Conservation (phyloP, 805 yeast genomes). For the Starmerella bacillaris region DNA sequence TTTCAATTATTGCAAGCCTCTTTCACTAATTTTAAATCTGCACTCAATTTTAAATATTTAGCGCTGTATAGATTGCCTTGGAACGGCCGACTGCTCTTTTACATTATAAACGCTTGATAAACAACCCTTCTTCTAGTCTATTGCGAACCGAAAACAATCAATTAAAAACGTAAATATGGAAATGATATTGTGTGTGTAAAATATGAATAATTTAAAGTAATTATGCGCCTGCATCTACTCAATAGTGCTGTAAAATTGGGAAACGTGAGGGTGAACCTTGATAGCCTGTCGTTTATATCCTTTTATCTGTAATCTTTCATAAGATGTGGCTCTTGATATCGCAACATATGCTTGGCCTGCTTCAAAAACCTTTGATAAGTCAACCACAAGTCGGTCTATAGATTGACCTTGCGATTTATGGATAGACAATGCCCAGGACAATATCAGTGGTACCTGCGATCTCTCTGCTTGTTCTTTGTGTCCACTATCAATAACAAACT, state of each 20-base stretch:
- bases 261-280: slow-evolving; percentile 53
- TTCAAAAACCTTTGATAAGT: slow-evolving; percentile 60
- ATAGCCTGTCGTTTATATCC: slow-evolving; percentile 52
- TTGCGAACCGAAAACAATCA: too few species aligned
- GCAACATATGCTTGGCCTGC: slow-evolving; percentile 96
- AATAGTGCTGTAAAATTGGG: slow-evolving; percentile 37
- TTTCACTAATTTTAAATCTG: too few species aligned
- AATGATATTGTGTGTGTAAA: too few species aligned
- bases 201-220: too few species aligned
- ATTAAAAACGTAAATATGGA: too few species aligned
- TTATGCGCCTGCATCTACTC: too few species aligned
- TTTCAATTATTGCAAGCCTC: too few species aligned
- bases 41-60: too few species aligned
- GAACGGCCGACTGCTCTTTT: too few species aligned
- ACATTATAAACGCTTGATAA: too few species aligned
- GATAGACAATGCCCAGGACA: slow-evolving; percentile 90
- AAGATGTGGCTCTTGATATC: slow-evolving; percentile 68
- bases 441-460: slow-evolving; percentile 61
- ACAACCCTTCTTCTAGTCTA: too few species aligned
- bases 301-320: slow-evolving; percentile 62
- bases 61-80: too few species aligned
- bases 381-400: slow-evolving; percentile 54
- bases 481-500: slow-evolving; percentile 9
- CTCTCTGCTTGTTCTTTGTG: slow-evolving; percentile 39
- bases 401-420: slow-evolving; percentile 96